phyloP scores from a whole-genome alignment of 176 grass and related monocot species.

The Cocos nucifera region DNA sequence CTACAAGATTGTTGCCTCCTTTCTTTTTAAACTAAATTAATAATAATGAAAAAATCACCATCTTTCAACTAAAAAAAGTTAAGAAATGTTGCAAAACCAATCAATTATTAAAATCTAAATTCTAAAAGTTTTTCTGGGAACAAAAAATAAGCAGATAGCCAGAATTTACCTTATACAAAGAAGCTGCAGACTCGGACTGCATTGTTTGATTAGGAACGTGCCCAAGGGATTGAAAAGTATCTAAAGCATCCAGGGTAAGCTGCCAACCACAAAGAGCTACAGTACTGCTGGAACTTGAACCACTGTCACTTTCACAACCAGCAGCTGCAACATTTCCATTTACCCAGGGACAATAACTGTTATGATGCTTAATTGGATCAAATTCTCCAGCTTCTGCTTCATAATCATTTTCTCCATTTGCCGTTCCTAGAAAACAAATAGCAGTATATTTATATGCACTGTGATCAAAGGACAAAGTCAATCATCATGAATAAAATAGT shows the following conservation, averaged over 20 bases:
- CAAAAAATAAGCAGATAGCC: slow-evolving; percentile 1
- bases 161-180: slow-evolving; percentile 70
- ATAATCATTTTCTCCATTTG: slow-evolving; percentile 88
- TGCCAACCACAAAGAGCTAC: slow-evolving; percentile 72
- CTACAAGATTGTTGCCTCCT: no score
- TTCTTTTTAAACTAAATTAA: no score
- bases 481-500: neutral
- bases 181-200: slow-evolving; percentile 92
- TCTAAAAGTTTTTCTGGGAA: no score
- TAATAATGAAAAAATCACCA: no score
- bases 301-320: slow-evolving; percentile 44
- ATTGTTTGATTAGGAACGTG: slow-evolving; percentile 81
- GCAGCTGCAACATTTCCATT: slow-evolving; percentile 78
- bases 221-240: slow-evolving; percentile 69
- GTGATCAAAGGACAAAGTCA: slow-evolving; percentile 5
- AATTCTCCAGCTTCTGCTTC: slow-evolving; percentile 60
- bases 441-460: neutral
- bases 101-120: neutral
- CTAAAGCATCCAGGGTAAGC: slow-evolving; percentile 71
- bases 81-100: no score
- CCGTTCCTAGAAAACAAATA: slow-evolving; percentile 46
- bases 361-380: slow-evolving; percentile 91
- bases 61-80: neutral
- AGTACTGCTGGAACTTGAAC: slow-evolving; percentile 40
- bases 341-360: slow-evolving; percentile 88